These are phyloP conservation scores for Mrakia blollopis DNA, from an alignment of 768 basidiomycete genomes.

Conservation along the genomic window DNA sequence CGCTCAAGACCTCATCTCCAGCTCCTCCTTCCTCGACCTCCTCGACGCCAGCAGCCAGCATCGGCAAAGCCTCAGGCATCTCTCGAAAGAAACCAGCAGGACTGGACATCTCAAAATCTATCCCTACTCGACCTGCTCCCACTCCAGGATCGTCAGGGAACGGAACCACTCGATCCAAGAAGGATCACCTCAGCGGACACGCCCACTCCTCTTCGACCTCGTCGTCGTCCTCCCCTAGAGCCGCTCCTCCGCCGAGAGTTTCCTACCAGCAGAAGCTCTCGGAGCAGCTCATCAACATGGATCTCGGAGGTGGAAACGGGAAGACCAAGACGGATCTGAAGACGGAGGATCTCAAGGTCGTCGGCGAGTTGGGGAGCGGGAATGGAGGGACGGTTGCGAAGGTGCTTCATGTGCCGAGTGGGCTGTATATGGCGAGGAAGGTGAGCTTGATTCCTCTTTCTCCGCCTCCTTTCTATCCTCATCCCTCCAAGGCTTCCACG, in stretches of 20 bases:
- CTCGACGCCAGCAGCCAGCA: not conserved
- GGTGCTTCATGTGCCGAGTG: constrained; percentile 85
- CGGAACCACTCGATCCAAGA: not conserved
- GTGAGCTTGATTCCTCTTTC: constrained; percentile 49
- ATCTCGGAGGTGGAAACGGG: constrained; percentile 58
- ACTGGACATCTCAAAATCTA: constrained; percentile 41
- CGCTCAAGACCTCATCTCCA: not conserved
- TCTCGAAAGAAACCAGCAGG: constrained; percentile 43
- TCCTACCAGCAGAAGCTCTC: constrained; percentile 63
- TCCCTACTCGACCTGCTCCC: constrained; percentile 40
- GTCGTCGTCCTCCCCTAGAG: constrained; percentile 13
- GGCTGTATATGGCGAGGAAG: constrained; percentile 97
- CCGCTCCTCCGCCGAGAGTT: constrained; percentile 1
- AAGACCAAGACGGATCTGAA: constrained; percentile 75
- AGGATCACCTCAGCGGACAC: constrained; percentile 16
- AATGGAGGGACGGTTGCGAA: constrained; percentile 97
- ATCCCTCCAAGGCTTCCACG: not conserved
- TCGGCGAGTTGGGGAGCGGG: constrained; percentile 87
- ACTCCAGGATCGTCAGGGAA: constrained; percentile 32
- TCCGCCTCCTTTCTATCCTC: not conserved
- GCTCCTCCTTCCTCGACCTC: not conserved
- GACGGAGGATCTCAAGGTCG: constrained; percentile 83
- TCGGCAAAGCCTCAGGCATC: constrained; percentile 37
- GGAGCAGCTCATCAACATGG: constrained; percentile 77
- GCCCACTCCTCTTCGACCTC: constrained; percentile 15